Conservation (phyloP, 1,284 basidiomycete genomes). For the Fomitopsis betulina region DNA sequence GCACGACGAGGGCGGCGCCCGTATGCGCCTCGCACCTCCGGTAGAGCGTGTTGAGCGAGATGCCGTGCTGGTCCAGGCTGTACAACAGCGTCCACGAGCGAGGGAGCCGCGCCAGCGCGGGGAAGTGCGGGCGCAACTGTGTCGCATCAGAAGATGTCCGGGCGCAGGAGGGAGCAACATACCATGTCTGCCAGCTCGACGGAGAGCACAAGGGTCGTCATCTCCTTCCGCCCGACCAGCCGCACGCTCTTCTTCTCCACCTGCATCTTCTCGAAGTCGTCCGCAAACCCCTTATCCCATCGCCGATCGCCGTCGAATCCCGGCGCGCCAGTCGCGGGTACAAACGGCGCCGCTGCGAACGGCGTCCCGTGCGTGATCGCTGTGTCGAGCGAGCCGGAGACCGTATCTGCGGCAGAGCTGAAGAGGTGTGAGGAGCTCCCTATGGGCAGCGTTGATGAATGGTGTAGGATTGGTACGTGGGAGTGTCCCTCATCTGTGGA, state of each 20-base stretch:
- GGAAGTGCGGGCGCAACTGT: constrained; percentile 71
- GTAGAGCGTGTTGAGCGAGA: constrained; percentile 88
- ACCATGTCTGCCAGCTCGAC: constrained; percentile 57
- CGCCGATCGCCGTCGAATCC: constrained; percentile 55
- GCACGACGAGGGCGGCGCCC: constrained; percentile 48
- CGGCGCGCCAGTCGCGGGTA: constrained; percentile 73
- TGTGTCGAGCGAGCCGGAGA: constrained; percentile 3
- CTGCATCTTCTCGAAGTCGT: constrained; percentile 27
- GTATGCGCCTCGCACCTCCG: constrained; percentile 46
- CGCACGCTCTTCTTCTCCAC: constrained; percentile 33
- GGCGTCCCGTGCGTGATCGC: constrained; percentile 46
- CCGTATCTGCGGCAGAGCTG: neutral
- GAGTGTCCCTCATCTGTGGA: constrained; percentile 5
- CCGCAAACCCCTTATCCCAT: constrained; percentile 31
- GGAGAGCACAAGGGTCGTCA: constrained; percentile 53
- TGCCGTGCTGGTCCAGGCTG: constrained; percentile 93
- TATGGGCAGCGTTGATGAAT: constrained; percentile 20
- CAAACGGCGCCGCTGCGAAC: constrained; percentile 53
- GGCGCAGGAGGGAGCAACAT: constrained; percentile 20
- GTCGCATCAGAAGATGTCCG: neutral
- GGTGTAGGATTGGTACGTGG: constrained; percentile 5
- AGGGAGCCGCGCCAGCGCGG: constrained; percentile 77
- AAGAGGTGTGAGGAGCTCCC: constrained; percentile 20
- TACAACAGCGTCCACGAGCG: constrained; percentile 86
- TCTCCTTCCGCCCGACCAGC: constrained; percentile 41